Evolutionary conservation across 306 rosid species (phyloP), one percentile per base, ranked within the genome.

Genomic region (Hippophae rhamnoides): DNA sequence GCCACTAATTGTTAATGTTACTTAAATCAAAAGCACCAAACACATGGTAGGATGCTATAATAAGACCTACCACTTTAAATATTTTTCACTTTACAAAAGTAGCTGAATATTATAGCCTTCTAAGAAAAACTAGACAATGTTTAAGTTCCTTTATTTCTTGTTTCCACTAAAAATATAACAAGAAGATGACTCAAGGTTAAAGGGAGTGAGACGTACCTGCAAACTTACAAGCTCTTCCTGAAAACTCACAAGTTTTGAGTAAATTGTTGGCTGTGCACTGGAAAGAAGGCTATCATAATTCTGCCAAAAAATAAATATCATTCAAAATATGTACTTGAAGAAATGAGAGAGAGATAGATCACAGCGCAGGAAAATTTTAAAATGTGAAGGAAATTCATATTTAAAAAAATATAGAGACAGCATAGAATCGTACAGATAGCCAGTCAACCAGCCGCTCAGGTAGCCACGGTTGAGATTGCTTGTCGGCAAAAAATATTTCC

Each of bases 401-500:
- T 48, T 51, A 53, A 26, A 58, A 53, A 54, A 63, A 67, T 27
- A 50, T 9, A 10, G 48, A 67, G 25, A 59, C 57, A 40, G 61
- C 53, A 40, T 57, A 64, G 57, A 83, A 83, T 80, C 81, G 78
- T 90, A 90, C 98, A 66, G 92, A 82, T 82, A 90, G 71, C 96
- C 98, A 90, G 81, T 90, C 98, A 72, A 87, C 92, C 66, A 90
- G 89, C 65, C 83, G 86, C 74, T 90, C 98, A 53, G 82, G 85
- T 67, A 81, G 81, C 95, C 95, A 90, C 54, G 92, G 73, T 78
- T 83, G 96, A 61, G 86, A 86, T 63, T 76, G 83, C 74, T 83
- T 90, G 82, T 90, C 98, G 1, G 81, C 96, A 72, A 85, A 90
- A 76, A 90, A 90, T 68, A 90, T 80, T 76, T 83, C 92, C 86